Evolutionary conservation across 1,284 basidiomycete species (phyloP).

Genomic region (Malassezia sp.): DNA sequence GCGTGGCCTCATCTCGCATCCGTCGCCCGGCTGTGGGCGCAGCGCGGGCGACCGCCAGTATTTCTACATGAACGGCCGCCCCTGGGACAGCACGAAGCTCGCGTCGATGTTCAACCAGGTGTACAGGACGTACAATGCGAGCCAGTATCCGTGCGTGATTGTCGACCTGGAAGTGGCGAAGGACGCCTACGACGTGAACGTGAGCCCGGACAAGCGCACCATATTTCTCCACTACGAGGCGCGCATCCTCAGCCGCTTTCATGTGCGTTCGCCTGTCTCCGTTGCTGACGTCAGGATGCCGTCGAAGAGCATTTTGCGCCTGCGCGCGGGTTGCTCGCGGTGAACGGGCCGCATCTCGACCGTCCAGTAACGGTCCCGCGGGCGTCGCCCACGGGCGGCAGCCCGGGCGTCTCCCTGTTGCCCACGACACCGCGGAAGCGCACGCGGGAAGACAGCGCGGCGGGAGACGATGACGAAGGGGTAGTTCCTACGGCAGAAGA

Average conservation of each 20-base stretch:
- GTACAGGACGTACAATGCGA: slow-evolving; percentile 34
- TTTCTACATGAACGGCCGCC: slow-evolving; percentile 85
- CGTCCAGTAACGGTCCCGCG: too few species aligned
- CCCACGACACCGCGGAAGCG: too few species aligned
- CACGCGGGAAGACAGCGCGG: too few species aligned
- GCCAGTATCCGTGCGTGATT: slow-evolving; percentile 59
- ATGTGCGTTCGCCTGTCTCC: slow-evolving; percentile 51
- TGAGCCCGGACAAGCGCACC: slow-evolving; percentile 90
- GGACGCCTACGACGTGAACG: slow-evolving; percentile 82
- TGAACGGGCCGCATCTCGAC: slow-evolving; percentile 11
- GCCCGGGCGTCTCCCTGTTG: too few species aligned
- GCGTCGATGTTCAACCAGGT: slow-evolving; percentile 39
- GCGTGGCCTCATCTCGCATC: slow-evolving; percentile 68
- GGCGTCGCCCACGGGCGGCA: too few species aligned
- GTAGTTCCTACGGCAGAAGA: too few species aligned
- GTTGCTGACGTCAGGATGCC: slow-evolving; percentile 50
- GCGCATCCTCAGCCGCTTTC: slow-evolving; percentile 66
- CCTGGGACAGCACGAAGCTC: slow-evolving; percentile 56
- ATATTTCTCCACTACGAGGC: slow-evolving; percentile 82
- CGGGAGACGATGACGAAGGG: too few species aligned
- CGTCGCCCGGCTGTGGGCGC: slow-evolving; percentile 58
- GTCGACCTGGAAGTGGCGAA: slow-evolving; percentile 72
- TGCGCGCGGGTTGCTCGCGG: slow-evolving; percentile 57
- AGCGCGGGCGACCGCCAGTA: slow-evolving; percentile 68
- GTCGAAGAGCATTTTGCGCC: slow-evolving; percentile 60